A percentile compares a stretch with the other conserved stretches of the same genome.
phyloP scores from a whole-genome alignment of 1,139 yeast species.

The Saccharomyces hybrid region DNA sequence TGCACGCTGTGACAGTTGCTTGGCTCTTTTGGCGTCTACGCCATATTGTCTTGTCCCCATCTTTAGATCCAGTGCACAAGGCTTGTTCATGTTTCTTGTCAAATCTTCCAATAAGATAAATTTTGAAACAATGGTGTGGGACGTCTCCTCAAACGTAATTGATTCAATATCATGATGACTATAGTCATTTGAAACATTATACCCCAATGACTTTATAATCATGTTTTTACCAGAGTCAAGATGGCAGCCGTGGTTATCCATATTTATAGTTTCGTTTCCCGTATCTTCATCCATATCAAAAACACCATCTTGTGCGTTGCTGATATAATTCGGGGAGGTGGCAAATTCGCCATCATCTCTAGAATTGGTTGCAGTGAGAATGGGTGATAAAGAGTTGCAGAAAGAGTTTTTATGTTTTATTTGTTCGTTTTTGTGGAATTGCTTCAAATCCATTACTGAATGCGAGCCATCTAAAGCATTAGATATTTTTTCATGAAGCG shows the following conservation, averaged over 20 bases:
- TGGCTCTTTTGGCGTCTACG: slow-evolving; percentile 70
- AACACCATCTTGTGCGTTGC: background rate
- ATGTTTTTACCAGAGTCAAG: background rate
- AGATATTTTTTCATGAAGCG: slow-evolving; percentile 20
- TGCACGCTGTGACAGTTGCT: slow-evolving; percentile 69
- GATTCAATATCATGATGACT: slow-evolving; percentile 9
- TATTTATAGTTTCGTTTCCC: slow-evolving; percentile 25
- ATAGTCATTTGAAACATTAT: slow-evolving; percentile 2
- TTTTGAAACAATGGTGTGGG: slow-evolving; percentile 36
- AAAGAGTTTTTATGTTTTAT: slow-evolving; percentile 1
- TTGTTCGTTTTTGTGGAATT: slow-evolving; percentile 22
- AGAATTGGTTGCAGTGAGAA: background rate
- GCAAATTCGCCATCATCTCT: background rate
- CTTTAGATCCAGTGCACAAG: slow-evolving; percentile 89
- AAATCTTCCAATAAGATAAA: slow-evolving; percentile 88
- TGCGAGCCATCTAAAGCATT: slow-evolving; percentile 24
- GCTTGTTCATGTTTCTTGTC: slow-evolving; percentile 70
- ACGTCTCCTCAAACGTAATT: slow-evolving; percentile 20
- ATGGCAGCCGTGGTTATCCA: slow-evolving; percentile 3
- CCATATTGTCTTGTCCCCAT: slow-evolving; percentile 99
- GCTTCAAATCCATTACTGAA: slow-evolving; percentile 28
- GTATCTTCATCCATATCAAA: slow-evolving; percentile 11
- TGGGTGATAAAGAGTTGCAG: background rate
- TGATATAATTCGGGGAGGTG: background rate
- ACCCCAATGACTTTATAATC: background rate